Evolutionary conservation across 169 alveolate species (phyloP).

Genomic region (Plasmodium gonderi): DNA sequence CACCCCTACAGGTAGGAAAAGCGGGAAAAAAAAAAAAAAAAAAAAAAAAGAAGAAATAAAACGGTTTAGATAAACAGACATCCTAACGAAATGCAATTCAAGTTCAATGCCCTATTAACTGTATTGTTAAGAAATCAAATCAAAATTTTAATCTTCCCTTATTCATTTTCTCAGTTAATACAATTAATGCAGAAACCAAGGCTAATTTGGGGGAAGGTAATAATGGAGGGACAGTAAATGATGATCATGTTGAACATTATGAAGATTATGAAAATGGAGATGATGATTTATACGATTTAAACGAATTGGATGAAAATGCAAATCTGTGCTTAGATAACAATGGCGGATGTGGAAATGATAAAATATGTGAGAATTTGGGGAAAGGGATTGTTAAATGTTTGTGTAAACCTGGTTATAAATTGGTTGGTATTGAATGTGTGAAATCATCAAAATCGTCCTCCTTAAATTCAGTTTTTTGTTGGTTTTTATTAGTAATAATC

Average conservation of each 20-base stretch:
- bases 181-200: not conserved
- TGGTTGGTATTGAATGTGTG: constrained; percentile 20
- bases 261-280: constrained; percentile 8
- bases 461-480: constrained; percentile 12
- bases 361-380: constrained; percentile 45
- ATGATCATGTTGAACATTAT: not conserved
- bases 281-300: not conserved
- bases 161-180: not conserved
- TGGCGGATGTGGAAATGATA: constrained; percentile 64
- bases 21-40: not conserved
- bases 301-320: not conserved
- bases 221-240: not conserved
- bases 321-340: constrained; percentile 10
- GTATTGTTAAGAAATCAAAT: too few relatives aligned
- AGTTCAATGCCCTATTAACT: too few relatives aligned
- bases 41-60: not conserved
- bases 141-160: not conserved
- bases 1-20: not conserved
- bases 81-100: not conserved
- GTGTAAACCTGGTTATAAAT: constrained; percentile 51
- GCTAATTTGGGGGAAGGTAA: too few relatives aligned
- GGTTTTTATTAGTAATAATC: not conserved
- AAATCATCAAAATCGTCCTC: constrained; percentile 10
- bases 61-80: not conserved
- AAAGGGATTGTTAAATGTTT: constrained; percentile 9